Conservation (phyloP, 2,329 filamentous ascomycete genomes). For the Sordariomycetes sp. region DNA sequence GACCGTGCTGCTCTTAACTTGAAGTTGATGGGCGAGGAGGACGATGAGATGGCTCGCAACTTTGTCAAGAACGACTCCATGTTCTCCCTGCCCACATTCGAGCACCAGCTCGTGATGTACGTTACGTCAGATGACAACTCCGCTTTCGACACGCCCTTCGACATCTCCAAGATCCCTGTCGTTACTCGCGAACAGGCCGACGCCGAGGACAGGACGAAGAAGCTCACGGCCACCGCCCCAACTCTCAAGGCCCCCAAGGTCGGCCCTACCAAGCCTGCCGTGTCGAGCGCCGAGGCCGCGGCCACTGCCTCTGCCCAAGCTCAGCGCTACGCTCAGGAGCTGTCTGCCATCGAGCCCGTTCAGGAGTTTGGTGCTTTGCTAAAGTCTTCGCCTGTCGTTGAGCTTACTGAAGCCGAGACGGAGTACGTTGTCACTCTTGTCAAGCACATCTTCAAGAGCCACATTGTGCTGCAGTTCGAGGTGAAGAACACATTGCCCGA, state of each 20-base stretch:
- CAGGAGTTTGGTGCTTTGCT: slow-evolving; percentile 81
- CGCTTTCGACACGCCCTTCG: slow-evolving; percentile 78
- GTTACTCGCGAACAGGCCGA: slow-evolving; percentile 94
- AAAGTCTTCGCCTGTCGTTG: slow-evolving; percentile 79
- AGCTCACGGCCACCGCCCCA: slow-evolving; percentile 84
- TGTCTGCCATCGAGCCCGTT: slow-evolving; percentile 84
- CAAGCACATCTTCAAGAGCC: slow-evolving; percentile 97
- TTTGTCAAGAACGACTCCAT: slow-evolving; percentile 97
- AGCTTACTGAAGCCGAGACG: slow-evolving; percentile 93
- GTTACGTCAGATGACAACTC: slow-evolving; percentile 86
- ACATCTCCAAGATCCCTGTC: slow-evolving; percentile 81
- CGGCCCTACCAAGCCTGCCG: slow-evolving; percentile 62
- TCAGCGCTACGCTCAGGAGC: slow-evolving; percentile 81
- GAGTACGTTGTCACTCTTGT: slow-evolving; percentile 91
- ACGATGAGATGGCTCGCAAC: slow-evolving; percentile 73
- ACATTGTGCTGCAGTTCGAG: slow-evolving; percentile 92
- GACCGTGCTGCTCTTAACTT: slow-evolving; percentile 92
- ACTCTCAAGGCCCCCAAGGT: slow-evolving; percentile 89
- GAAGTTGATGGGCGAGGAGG: slow-evolving; percentile 84
- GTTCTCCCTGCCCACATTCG: slow-evolving; percentile 89
- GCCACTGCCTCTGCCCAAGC: slow-evolving; percentile 71
- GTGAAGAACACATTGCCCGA: slow-evolving; percentile 95
- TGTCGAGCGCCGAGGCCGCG: slow-evolving; percentile 62
- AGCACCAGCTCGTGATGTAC: slow-evolving; percentile 96
- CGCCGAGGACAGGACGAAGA: slow-evolving; percentile 93